phyloP scores from a whole-genome alignment of 306 rosid species.

The Casuarina equisetifolia region DNA sequence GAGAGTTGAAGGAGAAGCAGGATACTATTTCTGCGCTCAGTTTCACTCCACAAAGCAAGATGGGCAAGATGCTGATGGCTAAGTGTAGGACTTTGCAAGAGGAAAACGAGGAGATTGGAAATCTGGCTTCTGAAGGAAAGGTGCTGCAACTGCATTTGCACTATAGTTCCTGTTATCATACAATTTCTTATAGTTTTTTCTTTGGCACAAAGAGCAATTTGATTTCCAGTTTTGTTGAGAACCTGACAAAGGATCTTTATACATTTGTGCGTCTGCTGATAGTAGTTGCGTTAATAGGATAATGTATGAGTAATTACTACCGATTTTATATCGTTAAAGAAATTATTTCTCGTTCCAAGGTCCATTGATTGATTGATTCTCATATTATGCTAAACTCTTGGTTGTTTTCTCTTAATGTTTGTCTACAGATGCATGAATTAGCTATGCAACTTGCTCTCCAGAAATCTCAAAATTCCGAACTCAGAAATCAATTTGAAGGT shows the following conservation, averaged over 20 bases:
- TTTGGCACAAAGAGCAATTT: not conserved
- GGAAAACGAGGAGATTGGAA: constrained; percentile 98
- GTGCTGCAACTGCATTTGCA: constrained; percentile 36
- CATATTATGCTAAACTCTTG: constrained; percentile 7
- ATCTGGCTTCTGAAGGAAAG: constrained; percentile 97
- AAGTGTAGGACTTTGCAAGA: constrained; percentile 93
- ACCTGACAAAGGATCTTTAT: not conserved
- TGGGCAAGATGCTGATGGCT: constrained; percentile 96
- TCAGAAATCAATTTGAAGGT: constrained; percentile 88
- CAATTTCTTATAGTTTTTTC: not conserved
- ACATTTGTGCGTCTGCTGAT: not conserved
- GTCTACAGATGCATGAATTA: constrained; percentile 80
- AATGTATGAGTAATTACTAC: not conserved
- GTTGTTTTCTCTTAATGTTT: not conserved
- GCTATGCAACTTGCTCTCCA: constrained; percentile 78
- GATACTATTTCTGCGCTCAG: constrained; percentile 81
- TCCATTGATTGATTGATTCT: constrained; percentile 5
- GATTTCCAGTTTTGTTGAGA: not conserved
- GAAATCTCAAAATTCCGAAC: constrained; percentile 75
- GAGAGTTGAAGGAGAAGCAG: constrained; percentile 79
- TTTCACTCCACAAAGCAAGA: constrained; percentile 91
- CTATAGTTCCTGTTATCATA: constrained; percentile 4
- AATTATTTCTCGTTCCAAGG: not conserved
- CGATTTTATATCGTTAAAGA: not conserved
- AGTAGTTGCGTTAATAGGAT: not conserved